Conservation (phyloP, 306 rosid species). For the Quercus mongolica region DNA sequence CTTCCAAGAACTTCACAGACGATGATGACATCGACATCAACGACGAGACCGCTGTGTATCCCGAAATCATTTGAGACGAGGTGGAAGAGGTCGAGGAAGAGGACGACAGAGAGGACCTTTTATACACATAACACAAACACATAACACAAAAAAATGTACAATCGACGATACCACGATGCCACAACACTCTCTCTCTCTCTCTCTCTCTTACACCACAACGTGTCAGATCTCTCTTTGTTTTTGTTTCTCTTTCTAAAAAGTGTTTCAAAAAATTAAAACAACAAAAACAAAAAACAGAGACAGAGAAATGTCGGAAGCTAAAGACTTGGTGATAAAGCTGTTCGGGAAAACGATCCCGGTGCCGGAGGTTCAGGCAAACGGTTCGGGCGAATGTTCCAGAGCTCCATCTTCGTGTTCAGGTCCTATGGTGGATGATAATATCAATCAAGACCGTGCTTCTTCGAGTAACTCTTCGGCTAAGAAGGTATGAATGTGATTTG, state of each 20-base stretch:
- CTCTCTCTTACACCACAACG: slow-evolving; percentile 3
- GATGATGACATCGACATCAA: too few relatives aligned
- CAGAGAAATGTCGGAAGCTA: slow-evolving; percentile 47
- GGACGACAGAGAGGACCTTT: too few relatives aligned
- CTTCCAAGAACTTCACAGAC: too few relatives aligned
- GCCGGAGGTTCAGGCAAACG: slow-evolving; percentile 16
- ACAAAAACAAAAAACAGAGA: neutral
- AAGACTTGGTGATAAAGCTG: slow-evolving; percentile 64
- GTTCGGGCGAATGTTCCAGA: slow-evolving; percentile 11
- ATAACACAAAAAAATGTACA: neutral
- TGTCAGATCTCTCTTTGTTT: slow-evolving; percentile 1
- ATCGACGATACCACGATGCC: slow-evolving; percentile 10
- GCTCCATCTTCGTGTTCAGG: slow-evolving; percentile 11
- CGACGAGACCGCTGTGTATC: too few relatives aligned
- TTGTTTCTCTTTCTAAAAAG: neutral
- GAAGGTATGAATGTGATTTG: slow-evolving; percentile 18
- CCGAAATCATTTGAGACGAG: too few relatives aligned
- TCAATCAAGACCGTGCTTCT: slow-evolving; percentile 30
- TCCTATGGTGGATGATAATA: neutral
- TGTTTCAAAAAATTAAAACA: neutral
- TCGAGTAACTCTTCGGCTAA: slow-evolving; percentile 23
- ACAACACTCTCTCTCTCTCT: neutral
- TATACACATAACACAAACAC: too few relatives aligned
- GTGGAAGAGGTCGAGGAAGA: too few relatives aligned
- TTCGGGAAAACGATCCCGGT: slow-evolving; percentile 56